These are phyloP conservation scores for Cystobasidium sp. DNA, from an alignment of 1,284 basidiomycete species.

Conservation along the genomic window DNA sequence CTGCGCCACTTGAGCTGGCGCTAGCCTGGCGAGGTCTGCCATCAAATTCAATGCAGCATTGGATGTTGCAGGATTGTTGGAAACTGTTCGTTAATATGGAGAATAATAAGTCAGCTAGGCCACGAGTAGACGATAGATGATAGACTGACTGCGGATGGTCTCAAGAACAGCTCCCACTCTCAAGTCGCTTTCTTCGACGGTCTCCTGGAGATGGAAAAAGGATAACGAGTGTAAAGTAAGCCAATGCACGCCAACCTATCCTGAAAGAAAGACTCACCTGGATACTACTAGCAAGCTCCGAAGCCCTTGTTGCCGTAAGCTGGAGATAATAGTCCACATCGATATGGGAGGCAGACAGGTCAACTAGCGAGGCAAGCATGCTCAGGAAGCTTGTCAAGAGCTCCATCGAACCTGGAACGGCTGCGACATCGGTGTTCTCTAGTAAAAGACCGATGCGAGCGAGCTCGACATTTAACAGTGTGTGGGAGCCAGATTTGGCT, in stretches of 20 bases:
- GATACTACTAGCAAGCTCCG: neutral
- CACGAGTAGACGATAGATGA: neutral
- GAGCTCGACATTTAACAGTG: neutral
- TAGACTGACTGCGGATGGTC: slow-evolving; percentile 72
- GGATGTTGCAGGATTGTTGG: slow-evolving; percentile 91
- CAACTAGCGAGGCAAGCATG: slow-evolving; percentile 7
- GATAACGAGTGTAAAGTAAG: neutral
- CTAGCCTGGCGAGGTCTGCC: slow-evolving; percentile 78
- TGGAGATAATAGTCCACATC: slow-evolving; percentile 23
- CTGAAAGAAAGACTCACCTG: neutral
- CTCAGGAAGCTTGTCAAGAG: slow-evolving; percentile 4
- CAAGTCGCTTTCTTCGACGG: slow-evolving; percentile 50
- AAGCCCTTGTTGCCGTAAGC: slow-evolving; percentile 54
- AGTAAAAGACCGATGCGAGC: neutral
- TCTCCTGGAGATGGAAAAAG: neutral
- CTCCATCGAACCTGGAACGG: neutral
- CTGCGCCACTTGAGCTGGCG: slow-evolving; percentile 87
- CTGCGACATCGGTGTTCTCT: neutral
- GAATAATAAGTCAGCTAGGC: neutral
- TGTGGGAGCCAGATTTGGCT: neutral
- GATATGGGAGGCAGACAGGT: neutral
- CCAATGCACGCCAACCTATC: neutral
- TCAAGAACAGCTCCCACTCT: slow-evolving; percentile 80
- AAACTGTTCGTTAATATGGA: slow-evolving; percentile 61
- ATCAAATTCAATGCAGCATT: slow-evolving; percentile 91